Evolutionary conservation across 371 early-diverging fungal genomes (phyloP).

Genomic region (Mortierella polycephala): DNA sequence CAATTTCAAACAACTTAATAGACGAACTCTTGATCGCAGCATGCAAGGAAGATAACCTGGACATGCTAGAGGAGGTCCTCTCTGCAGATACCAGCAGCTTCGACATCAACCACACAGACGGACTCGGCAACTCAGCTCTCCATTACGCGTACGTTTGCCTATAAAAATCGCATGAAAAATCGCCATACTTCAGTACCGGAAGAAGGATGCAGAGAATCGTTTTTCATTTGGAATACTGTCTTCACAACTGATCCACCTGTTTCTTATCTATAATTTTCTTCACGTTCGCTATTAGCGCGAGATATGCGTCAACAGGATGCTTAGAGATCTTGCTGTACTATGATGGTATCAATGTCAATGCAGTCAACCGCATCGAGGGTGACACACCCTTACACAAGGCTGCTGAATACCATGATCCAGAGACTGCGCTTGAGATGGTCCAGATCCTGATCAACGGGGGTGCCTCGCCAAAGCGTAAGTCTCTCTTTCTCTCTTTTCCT

Average conservation of each 20-base stretch:
- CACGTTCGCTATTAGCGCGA: constrained; percentile 57
- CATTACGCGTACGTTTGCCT: constrained; percentile 69
- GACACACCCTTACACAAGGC: constrained; percentile 77
- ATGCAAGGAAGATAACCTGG: constrained; percentile 42
- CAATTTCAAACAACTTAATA: neutral
- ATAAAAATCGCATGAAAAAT: neutral
- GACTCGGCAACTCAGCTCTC: constrained; percentile 68
- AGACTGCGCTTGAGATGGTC: constrained; percentile 65
- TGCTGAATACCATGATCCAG: constrained; percentile 62
- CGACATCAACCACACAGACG: constrained; percentile 69
- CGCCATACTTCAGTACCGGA: neutral
- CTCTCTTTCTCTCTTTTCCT: neutral
- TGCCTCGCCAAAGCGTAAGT: constrained; percentile 62
- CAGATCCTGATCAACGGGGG: constrained; percentile 63
- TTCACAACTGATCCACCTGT: neutral
- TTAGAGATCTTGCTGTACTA: constrained; percentile 62
- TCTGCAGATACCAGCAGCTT: constrained; percentile 44
- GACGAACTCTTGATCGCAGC: constrained; percentile 44
- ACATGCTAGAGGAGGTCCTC: constrained; percentile 38
- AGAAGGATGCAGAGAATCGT: neutral
- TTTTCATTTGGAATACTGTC: neutral
- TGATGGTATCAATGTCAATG: constrained; percentile 62
- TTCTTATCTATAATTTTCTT: neutral
- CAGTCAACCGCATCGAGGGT: constrained; percentile 60
- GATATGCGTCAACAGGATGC: constrained; percentile 66